Base-by-base conservation (phyloP, 2,329 filamentous ascomycete species). In the Trichoderma sp. region DNA sequence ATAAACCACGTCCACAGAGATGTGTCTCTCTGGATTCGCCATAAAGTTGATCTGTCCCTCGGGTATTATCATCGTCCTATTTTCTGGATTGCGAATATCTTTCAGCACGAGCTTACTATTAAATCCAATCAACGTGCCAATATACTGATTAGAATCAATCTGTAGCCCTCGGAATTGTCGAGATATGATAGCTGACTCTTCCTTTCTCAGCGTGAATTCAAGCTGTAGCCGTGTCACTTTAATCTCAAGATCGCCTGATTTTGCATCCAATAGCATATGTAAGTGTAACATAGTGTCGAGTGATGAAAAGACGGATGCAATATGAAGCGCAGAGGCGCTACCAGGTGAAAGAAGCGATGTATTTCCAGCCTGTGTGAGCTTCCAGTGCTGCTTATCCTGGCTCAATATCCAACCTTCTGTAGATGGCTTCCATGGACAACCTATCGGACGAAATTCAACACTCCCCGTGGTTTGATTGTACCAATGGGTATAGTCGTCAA, bases 41-140 rank as follows among this genome's bases (percentile, higher is more conserved):
- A 13, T 3, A 19, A 37, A 58, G 3, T n/a, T 2, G 31, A 58
- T 31, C 3, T 21, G 14, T 58, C 29, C 56, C 14, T 21, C 56
- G 5, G 47, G 47, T 11, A 49, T 49, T 11, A 49, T 49, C 47
- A 49, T 4, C 10, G 24, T 24, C 47, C 47, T 24, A 7, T 10
- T 49, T 49, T 49, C 47, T 11, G 47, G 13, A 13, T 21, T 58
- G 6, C 5, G 10, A 10, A 3, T 58, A 3, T 72, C 56, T 4
- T 68, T 69, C 4, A 89, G 74, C 1, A 88, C 77, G 0, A 89
- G 77, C 70, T 83, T 86, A 73, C 78, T 84, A 1, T 72, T 35
- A 0, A 89, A 77, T 0, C 87, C 87, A 49, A 83, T 72, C 4
- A 88, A 75, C 0, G 85, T 82, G 0, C 79, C 83, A 2, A 87